Evolutionary conservation across 257 asterid genomes (phyloP), one percentile per base, ranked within the genome.

Genomic region (Echites panduratus): DNA sequence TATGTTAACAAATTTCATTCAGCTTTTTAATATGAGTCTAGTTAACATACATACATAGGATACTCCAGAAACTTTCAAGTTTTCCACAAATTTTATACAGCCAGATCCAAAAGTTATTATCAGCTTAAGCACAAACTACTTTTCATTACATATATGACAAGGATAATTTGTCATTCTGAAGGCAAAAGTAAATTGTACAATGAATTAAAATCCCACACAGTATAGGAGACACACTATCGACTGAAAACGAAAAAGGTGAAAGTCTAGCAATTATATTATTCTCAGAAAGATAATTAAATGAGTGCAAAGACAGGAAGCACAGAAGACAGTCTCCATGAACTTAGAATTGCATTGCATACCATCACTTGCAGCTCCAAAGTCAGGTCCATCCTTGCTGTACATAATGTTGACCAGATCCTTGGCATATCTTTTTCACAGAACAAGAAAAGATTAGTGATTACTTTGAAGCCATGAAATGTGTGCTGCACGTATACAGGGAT

Each of bases 301-400:
- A 47, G 40, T 63, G 57, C 52, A 24, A 67, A 67, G 59, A 27
- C 50, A 66, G 57, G 58, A 68, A 56, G 14, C 66, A 52, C 7
- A 69, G 44, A 54, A 43, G 50, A 13, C 38, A n/a, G 5, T 41
- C 38, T 52, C 13, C 20, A 61, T 17, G 50, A 58, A 32, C 56
- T 19, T 19, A 20, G 38, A 24, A 38, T 40, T 35, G 44, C 45
- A 19, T 75, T 75, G 70, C 78, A 47, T 86, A 92, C 99, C 99
- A 77, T 95, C 99, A 80, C 99, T 95, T 80, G 99, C 99, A 81
- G 99, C 97, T 50, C 99, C 99, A 73, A 92, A 83, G 84, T 90
- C 96, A 38, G 99, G 98, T 77, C 93, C 99, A 68, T 92, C 84
- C 70, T 86, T 88, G 47, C 87, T 89, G 40, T 85, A 90, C 96